Evolutionary conservation across 1,284 basidiomycete genomes (phyloP).

Genomic region (Dichomitus squalens): DNA sequence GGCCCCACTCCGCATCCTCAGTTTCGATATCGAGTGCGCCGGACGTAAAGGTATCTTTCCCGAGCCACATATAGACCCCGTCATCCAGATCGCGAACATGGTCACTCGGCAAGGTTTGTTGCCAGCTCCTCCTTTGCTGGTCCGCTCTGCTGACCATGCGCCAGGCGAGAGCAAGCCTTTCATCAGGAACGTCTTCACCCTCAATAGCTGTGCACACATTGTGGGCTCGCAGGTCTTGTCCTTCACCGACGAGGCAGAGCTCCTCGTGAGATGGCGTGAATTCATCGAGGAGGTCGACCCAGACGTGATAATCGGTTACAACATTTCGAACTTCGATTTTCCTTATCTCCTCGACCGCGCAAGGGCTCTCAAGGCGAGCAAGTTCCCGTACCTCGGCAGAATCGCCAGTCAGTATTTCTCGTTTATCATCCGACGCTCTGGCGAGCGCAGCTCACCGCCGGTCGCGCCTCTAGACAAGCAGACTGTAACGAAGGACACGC

Average conservation of each 20-base stretch:
- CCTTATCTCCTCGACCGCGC: constrained; percentile 93
- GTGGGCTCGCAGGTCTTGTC: constrained; percentile 94
- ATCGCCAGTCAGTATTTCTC: constrained; percentile 59
- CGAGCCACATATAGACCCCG: constrained; percentile 85
- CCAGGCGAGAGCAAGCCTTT: constrained; percentile 89
- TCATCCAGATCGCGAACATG: constrained; percentile 98
- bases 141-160: constrained; percentile 1
- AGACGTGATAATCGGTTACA: constrained; percentile 94
- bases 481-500: constrained; percentile 85
- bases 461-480: constrained; percentile 55
- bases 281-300: constrained; percentile 90
- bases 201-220: constrained; percentile 91
- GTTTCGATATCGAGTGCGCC: constrained; percentile 97
- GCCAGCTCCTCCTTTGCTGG: neutral
- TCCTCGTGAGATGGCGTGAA: constrained; percentile 82
- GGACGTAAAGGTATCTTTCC: constrained; percentile 96
- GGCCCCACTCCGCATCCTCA: constrained; percentile 88
- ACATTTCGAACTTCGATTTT: constrained; percentile 90
- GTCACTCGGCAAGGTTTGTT: constrained; percentile 87
- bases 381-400: constrained; percentile 81
- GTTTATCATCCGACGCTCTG: neutral
- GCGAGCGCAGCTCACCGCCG: neutral
- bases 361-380: constrained; percentile 70
- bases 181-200: constrained; percentile 93
- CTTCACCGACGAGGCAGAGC: constrained; percentile 71